Conservation (phyloP, 1,284 basidiomycete species). For the Veloboletus limbatus region DNA sequence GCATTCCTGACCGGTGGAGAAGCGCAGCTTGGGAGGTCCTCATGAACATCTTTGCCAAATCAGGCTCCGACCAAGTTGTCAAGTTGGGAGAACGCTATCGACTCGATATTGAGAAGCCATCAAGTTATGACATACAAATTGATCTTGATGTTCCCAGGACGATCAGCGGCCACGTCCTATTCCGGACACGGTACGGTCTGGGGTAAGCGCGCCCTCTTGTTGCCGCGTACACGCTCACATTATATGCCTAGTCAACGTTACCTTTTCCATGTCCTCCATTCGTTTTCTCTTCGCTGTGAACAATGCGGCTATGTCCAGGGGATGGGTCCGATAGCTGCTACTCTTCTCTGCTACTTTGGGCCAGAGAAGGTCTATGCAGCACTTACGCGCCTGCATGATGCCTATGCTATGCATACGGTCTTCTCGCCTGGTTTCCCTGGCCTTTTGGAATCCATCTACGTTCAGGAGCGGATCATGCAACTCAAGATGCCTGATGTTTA, state of each 20-base stretch:
- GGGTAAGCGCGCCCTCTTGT: constrained; percentile 55
- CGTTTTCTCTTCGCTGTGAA: constrained; percentile 80
- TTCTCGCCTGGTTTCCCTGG: constrained; percentile 97
- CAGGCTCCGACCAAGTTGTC: constrained; percentile 43
- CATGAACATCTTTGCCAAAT: constrained; percentile 49
- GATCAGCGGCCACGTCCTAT: constrained; percentile 92
- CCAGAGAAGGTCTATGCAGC: constrained; percentile 85
- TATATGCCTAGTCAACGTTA: constrained; percentile 73
- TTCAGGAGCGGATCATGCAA: constrained; percentile 87
- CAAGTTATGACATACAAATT: constrained; percentile 93
- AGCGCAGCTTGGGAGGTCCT: constrained; percentile 89
- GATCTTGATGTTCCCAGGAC: constrained; percentile 98
- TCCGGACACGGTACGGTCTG: constrained; percentile 92
- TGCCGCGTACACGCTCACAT: constrained; percentile 10
- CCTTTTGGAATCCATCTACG: constrained; percentile 89
- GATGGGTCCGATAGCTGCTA: constrained; percentile 97
- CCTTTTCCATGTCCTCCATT: constrained; percentile 92
- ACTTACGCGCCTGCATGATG: constrained; percentile 82
- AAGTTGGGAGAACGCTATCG: constrained; percentile 55
- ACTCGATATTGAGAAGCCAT: constrained; percentile 72
- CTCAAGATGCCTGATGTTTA: constrained; percentile 88
- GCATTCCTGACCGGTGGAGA: constrained; percentile 95
- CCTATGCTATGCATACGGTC: constrained; percentile 86
- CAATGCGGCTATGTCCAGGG: constrained; percentile 98
- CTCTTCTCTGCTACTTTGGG: constrained; percentile 90